These are phyloP conservation scores for Akanthomyces dipterigenus DNA, from an alignment of 2,329 filamentous ascomycete species.

Conservation along the genomic window DNA sequence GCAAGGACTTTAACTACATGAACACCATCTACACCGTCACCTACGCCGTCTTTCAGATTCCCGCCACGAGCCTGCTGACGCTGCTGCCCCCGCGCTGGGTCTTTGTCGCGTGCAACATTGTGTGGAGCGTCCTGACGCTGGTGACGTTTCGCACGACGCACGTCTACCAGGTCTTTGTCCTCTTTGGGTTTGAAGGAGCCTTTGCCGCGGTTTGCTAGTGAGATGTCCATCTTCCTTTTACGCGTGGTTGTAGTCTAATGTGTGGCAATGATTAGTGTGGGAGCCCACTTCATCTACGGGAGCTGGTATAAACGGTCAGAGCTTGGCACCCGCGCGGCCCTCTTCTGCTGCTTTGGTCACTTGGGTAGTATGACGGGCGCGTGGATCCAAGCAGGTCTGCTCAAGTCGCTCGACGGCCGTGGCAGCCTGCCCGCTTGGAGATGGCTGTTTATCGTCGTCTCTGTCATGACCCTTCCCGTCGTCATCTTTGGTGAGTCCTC, in stretches of 20 bases:
- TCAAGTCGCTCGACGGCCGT: slow-evolving; percentile 27
- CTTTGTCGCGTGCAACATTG: slow-evolving; percentile 34
- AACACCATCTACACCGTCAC: slow-evolving; percentile 28
- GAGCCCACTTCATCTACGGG: slow-evolving; percentile 37
- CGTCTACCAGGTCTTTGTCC: slow-evolving; percentile 36
- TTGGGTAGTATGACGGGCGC: slow-evolving; percentile 37
- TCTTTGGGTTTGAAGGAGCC: slow-evolving; percentile 37
- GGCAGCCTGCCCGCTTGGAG: slow-evolving; percentile 33
- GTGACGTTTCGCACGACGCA: slow-evolving; percentile 35
- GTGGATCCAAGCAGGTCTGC: slow-evolving; percentile 37
- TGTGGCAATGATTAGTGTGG: slow-evolving; percentile 22
- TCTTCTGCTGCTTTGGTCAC: slow-evolving; percentile 36
- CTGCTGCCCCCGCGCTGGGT: slow-evolving; percentile 30
- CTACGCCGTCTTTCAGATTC: slow-evolving; percentile 38
- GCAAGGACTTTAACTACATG: slow-evolving; percentile 36
- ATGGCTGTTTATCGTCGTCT: slow-evolving; percentile 37
- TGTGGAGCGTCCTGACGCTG: slow-evolving; percentile 37
- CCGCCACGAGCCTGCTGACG: slow-evolving; percentile 30
- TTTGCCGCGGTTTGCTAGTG: slow-evolving; percentile 38
- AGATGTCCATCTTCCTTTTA: slow-evolving; percentile 12
- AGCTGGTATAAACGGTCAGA: slow-evolving; percentile 38
- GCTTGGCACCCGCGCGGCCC: slow-evolving; percentile 32
- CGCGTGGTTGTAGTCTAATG: not conserved
- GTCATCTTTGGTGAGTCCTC: slow-evolving; percentile 29
- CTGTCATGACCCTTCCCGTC: slow-evolving; percentile 34